Evolutionary conservation across 352 stramenopile species (phyloP), one percentile per base, ranked within the genome.

Genomic region (Lagenidium giganteum): DNA sequence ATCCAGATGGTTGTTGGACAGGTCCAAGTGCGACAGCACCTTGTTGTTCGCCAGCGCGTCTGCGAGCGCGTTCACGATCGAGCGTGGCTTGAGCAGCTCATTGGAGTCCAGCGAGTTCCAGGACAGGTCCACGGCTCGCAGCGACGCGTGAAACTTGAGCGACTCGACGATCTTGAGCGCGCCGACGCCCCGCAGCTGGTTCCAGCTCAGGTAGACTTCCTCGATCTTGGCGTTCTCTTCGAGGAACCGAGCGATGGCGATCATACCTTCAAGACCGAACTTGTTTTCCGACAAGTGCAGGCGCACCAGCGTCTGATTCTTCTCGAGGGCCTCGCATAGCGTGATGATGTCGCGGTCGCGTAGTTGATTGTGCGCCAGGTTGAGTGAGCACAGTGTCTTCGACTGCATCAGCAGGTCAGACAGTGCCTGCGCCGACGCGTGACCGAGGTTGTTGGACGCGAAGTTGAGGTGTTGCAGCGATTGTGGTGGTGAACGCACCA

Each of bases 11-110:
- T 90, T 87, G 64, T 81, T 90, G 16, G 73, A 79, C 14, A 90
- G 27, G 32, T 90, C 78, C 22, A 90, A 47, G 43, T 90, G 75
- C 4, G 42, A 47, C 1, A 90, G 60, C 23, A 87, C 61, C 20
- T 90, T 90, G 58, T 90, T 90, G 57, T 87, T 87, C 14, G 78
- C 64, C 6, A 90, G 54, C 17, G 78, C 62, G 28, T 86, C 69
- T 0, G 64, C 70, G 7, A 90, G 56, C 6, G 74, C 74, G 21
- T 62, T 59, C 3, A 86, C 59, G 18, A 87, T 63, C 1, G 71
- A 56, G 25, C 69, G 60, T 14, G 64, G 61, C 30, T 57, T 59
- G 20, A 81, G 33, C 9, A 67, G 43, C 17, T 73, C 56, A 43
- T 66, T 73, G 25, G 77, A 86, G 40, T 72, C 64, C 16, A 90